Base-by-base conservation (phyloP, 2,329 filamentous ascomycete genomes). In the Canariomyces notabilis region DNA sequence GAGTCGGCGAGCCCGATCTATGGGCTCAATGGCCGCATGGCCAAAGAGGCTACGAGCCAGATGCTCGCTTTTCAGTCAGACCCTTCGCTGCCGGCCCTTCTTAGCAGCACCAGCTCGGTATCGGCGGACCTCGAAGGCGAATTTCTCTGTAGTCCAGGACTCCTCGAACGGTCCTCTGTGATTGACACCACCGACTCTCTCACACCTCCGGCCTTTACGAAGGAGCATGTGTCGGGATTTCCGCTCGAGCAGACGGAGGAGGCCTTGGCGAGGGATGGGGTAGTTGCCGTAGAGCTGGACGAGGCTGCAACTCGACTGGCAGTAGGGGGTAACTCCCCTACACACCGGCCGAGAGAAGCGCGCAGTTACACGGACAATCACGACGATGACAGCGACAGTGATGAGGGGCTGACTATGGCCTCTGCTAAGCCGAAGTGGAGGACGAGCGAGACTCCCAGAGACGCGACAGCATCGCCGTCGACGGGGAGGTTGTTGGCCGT, bases 81-180 rank as follows among this genome's bases (percentile, higher is more conserved):
- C 42, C 80, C 79, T 0, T 84, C 80, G 5, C 64, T 84, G 2
- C 80, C 80, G 9, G 79, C 80, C 6, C 65, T 83, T 6, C 68
- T 83, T 9, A 83, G 80, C 46, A 77, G 80, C 9, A 77, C 79
- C 7, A 82, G 79, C 57, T 84, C 80, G 2, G 73, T 83, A 8
- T 83, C 79, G 12, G 78, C 76, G 1, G 80, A 83, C 54, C 67
- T 75, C 18, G 80, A 84, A 51, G 77, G 74, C 1, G 80, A 83
- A 39, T 77, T 81, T 32, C 65, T 82, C 3, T 65, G 73, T 44
- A 68, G 65, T 18, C 76, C 75, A 8, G 73, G 71, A 5, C 64
- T 70, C 5, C 65, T 76, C 6, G 66, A 66, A 3, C 66, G 67
- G 15, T 63, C 68, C 2, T 66, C 73, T 9, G 61, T 75, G 1